A percentile compares a stretch with the other conserved stretches of the same genome.
Evolutionary conservation across 371 early-diverging fungal genomes (phyloP).

Genomic region (Circinella minor): DNA sequence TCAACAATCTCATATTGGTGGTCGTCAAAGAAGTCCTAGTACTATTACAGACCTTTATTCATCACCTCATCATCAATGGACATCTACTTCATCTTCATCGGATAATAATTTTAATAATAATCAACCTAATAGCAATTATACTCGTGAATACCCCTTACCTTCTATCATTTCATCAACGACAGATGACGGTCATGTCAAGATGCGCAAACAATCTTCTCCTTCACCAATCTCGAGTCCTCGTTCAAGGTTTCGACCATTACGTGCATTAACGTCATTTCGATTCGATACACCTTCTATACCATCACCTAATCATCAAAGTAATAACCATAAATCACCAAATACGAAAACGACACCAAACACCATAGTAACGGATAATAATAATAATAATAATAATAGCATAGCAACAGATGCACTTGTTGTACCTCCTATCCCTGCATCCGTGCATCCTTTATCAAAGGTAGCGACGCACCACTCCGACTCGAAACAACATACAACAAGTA

Average conservation of each 20-base stretch:
- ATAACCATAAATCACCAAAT: not conserved
- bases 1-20: conserved; percentile 38
- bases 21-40: conserved; percentile 26
- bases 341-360: too few relatives aligned
- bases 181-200: conserved; percentile 33
- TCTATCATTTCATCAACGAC: conserved; percentile 22
- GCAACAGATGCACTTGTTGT: not conserved
- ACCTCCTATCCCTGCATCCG: conserved; percentile 3
- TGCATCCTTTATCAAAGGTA: conserved; percentile 6
- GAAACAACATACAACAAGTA: conserved; percentile 7
- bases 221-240: conserved; percentile 4
- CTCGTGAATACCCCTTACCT: conserved; percentile 45
- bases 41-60: conserved; percentile 27
- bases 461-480: conserved; percentile 1
- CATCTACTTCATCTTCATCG: conserved; percentile 13
- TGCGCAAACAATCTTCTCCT: conserved; percentile 46
- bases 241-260: conserved; percentile 8
- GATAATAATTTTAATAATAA: conserved; percentile 18
- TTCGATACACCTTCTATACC: not conserved
- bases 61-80: conserved; percentile 17
- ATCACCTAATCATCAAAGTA: not conserved
- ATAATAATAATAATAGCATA: not conserved
- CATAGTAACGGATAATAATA: too few relatives aligned
- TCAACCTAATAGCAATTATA: conserved; percentile 16
- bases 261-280: conserved; percentile 12